A percentile compares a stretch with the other conserved stretches of the same genome.
Evolutionary conservation across 306 rosid genomes (phyloP).

Genomic region (Rosa chinensis): DNA sequence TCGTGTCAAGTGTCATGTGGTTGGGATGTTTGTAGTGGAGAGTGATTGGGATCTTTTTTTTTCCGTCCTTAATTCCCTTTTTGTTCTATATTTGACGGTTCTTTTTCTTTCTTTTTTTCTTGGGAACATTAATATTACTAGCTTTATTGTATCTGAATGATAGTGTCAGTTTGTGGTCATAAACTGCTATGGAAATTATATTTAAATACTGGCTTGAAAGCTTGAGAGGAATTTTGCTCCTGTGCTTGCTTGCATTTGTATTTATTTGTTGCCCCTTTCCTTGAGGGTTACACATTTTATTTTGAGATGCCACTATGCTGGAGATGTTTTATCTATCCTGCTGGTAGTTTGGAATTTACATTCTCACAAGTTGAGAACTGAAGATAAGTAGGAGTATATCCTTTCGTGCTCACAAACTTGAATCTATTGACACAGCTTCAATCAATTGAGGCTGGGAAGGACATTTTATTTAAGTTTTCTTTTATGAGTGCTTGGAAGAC

Average conservation of each 20-base stretch:
- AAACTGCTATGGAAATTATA: constrained; percentile 42
- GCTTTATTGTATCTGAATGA: constrained; percentile 55
- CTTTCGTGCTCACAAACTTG: not conserved
- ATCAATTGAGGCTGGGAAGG: not conserved
- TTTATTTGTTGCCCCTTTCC: not conserved
- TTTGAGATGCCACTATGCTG: not conserved
- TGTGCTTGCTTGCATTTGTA: constrained; percentile 5
- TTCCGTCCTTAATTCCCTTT: not conserved
- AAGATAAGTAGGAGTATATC: not conserved
- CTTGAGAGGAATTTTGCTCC: constrained; percentile 26
- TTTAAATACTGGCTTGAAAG: constrained; percentile 44
- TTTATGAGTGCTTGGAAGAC: not conserved
- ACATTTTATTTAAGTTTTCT: not conserved
- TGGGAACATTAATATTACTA: constrained; percentile 66
- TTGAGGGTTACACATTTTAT: not conserved
- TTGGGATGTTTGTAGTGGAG: constrained; percentile 71
- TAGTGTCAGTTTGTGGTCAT: constrained; percentile 55
- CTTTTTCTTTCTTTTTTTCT: constrained; percentile 19
- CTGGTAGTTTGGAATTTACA: not conserved
- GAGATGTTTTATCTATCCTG: not conserved
- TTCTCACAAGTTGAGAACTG: not conserved
- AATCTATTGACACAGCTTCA: not conserved
- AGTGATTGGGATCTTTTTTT: constrained; percentile 60
- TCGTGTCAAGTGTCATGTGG: constrained; percentile 73
- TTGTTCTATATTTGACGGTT: constrained; percentile 41